Evolutionary conservation across 2,329 filamentous ascomycete genomes (phyloP).

Genomic region (Pseudogymnoascus sp.): DNA sequence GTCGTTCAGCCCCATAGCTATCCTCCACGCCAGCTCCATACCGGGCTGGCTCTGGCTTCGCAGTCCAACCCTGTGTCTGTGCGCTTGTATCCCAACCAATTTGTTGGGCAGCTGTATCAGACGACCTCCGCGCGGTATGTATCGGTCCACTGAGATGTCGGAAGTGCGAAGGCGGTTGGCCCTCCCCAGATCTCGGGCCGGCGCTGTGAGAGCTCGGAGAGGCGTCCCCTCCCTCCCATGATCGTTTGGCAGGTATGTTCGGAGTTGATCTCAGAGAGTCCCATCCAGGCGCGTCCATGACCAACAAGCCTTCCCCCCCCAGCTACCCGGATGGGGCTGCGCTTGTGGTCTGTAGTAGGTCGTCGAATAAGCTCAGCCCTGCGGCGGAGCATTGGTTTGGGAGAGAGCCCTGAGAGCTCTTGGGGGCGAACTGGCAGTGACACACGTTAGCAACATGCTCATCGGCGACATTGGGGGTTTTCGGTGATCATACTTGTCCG

Average conservation of each 20-base stretch:
- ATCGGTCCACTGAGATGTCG: not conserved
- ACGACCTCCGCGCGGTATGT: not conserved
- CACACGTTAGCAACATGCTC: not conserved
- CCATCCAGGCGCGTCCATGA: conserved; percentile 9
- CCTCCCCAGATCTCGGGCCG: not conserved
- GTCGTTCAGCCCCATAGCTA: conserved; percentile 3
- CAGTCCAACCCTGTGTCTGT: not conserved
- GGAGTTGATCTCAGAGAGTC: conserved; percentile 5
- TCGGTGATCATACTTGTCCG: not conserved
- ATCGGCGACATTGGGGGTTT: conserved; percentile 2
- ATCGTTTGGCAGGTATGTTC: conserved; percentile 3
- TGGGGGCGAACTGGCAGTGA: not conserved
- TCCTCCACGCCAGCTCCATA: not conserved
- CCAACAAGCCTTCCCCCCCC: not conserved
- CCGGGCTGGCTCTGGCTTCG: not conserved
- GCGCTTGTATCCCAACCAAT: not conserved
- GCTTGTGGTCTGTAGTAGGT: not conserved
- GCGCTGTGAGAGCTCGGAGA: not conserved
- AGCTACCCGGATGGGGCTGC: conserved; percentile 2
- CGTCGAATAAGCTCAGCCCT: conserved; percentile 6
- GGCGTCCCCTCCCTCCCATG: not conserved
- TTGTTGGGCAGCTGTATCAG: not conserved
- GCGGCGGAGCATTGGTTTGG: conserved; percentile 2
- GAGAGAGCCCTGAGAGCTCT: not conserved
- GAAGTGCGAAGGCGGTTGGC: not conserved